Base-by-base conservation (phyloP, 768 basidiomycete genomes). In the Stropharia rugosoannulata region DNA sequence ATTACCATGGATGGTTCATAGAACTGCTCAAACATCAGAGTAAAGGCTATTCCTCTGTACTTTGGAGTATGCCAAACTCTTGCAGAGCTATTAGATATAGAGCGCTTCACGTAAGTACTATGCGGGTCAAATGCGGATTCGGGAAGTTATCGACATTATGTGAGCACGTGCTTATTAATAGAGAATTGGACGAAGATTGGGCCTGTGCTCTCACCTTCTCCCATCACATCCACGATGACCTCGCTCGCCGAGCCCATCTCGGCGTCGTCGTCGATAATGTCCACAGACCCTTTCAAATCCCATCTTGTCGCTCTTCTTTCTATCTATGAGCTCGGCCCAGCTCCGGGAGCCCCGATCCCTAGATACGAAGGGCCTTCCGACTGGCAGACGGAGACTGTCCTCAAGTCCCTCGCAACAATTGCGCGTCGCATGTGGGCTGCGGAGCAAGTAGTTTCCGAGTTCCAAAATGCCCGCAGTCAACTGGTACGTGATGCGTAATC, bases 291-390 rank as follows among this genome's bases (percentile, higher is more conserved):
- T 1, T 68, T 68, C 46, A 60, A 64, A 51, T 73, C 78, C 0
- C 80, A 86, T 64, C 80, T 86, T 46, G 75, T 84, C 58, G 78
- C 82, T 19, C 68, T 85, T 7, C 71, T 86, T 27, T 84, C 85
- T 15, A 69, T 82, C 10, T 86, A 84, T 63, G 82, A 85, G 57
- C 75, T 80, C 45, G 80, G 81, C 46, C 80, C 81, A 18, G 64
- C 70, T 58, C 72, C 76, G 12, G 59, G 61, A n/a, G 72, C 75
- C n/a, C 80, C 83, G 39, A 68, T 74, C 57, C 83, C 83, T 32
- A 73, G 73, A 48, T 84, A 83, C 66, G 68, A 70, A 59, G 85
- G 85, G 1, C 81, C 81, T 5, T 56, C 71, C 50, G 78, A 83
- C 68, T 81, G 78, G 80, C 80, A 84, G 62, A 85, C 81, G 18